Base-by-base conservation (phyloP, 164 flowering plant species). In the Vitis riparia region DNA sequence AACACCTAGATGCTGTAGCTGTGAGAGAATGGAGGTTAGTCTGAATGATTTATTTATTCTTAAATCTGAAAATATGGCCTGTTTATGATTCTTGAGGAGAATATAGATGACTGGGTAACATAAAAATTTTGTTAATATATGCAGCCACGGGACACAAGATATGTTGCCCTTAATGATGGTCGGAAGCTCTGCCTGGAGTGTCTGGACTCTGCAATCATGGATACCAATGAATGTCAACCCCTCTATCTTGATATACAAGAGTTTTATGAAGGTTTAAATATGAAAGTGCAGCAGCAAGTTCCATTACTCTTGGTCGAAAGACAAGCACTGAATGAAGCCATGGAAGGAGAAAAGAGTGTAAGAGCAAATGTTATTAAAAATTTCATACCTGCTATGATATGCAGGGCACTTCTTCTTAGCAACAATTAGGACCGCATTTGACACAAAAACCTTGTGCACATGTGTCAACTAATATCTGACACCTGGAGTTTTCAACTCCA, bases 1-100 rank as follows among this genome's bases (percentile, higher is more conserved):
- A 17, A 93, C 97, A 66, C 94, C 98, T 47, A 76, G 98, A 13
- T 93, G 98, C 60, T 91, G 98, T 81, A 91, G 98, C 79, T 93
- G 98, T 78, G 98, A 91, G 73, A 80, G 97, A 69, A 87, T 91
- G 97, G 97, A 93, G 94, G 98, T 92, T 16, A 65, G 79, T 76
- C 55, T 27, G 52, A 63, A 27, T 19, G 10, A 72, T 19, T 10
- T 15, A 51, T 8, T 30, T 68, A 29, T 51, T 37, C 2, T 37
- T 37, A 37, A 23, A 59, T 50, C 9, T 69, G 30, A 23, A 37
- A 44, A 9, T 19, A 68, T 11, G 13, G 14, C 17, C 50, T 55
- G 8, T 12, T 65, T 63, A 51, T 60, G 9, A 44, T 68, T n/a
- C 29, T 37, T 37, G n/a, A 55, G 55, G 19, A 69, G 23, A 69